A percentile compares a stretch with the other conserved stretches of the same genome.
Conservation (phyloP, 2,329 filamentous ascomycete genomes). For the Venturia nashicola region DNA sequence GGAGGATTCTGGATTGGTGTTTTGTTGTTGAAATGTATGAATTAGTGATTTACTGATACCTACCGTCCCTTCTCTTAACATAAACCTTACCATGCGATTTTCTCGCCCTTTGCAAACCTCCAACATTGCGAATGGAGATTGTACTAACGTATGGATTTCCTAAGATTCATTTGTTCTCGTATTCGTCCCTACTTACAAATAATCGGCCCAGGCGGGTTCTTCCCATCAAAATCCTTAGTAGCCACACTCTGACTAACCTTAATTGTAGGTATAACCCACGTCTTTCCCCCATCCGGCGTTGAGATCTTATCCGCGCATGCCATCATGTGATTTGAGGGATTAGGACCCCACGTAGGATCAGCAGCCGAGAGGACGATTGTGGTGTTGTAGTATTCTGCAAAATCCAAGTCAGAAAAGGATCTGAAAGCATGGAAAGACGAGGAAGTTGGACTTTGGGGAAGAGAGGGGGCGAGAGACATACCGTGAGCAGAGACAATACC, state of each 20-base stretch:
- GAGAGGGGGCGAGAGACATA: not conserved
- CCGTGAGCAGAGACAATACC: slow-evolving; percentile 3
- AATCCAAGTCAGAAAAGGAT: not conserved
- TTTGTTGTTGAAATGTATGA: too few species aligned
- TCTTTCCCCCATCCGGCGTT: slow-evolving; percentile 5
- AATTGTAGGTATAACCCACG: slow-evolving; percentile 5
- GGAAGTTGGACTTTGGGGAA: too few species aligned
- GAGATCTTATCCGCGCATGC: slow-evolving; percentile 1
- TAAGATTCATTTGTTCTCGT: not conserved
- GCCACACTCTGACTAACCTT: slow-evolving; percentile 6
- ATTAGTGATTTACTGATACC: too few species aligned
- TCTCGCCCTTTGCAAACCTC: too few species aligned
- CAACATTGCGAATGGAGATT: too few species aligned
- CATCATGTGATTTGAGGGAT: not conserved
- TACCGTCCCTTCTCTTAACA: too few species aligned
- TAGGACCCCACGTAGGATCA: not conserved
- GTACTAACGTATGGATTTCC: too few species aligned
- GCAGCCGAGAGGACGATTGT: slow-evolving; percentile 6
- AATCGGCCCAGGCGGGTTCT: not conserved
- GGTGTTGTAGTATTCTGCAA: slow-evolving; percentile 2
- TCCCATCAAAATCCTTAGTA: slow-evolving; percentile 1
- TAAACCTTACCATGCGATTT: too few species aligned
- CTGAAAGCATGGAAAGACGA: too few species aligned
- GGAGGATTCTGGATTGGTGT: too few species aligned
- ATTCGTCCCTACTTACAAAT: not conserved